These are phyloP conservation scores for Radiomyces spectabilis DNA, from an alignment of 192 early-diverging fungal genomes.

Conservation along the genomic window DNA sequence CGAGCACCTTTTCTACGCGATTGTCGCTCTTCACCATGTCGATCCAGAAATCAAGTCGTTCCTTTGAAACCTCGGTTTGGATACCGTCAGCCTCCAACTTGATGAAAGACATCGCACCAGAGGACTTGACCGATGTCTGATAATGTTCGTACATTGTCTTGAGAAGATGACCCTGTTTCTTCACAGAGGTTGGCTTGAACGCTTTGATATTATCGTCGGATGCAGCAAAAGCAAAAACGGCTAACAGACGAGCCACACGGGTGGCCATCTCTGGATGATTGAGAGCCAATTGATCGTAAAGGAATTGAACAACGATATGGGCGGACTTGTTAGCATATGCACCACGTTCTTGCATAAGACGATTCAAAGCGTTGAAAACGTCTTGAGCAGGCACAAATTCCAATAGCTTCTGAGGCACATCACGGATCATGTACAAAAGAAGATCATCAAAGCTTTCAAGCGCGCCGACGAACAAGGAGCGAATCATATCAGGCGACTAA, in stretches of 20 bases:
- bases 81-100: conserved; percentile 30
- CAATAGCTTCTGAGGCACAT: conserved; percentile 30
- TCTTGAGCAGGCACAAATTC: conserved; percentile 14
- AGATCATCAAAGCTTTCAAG: conserved; percentile 24
- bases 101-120: conserved; percentile 23
- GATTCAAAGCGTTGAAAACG: background rate
- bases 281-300: background rate
- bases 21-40: conserved; percentile 20
- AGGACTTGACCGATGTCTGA: background rate
- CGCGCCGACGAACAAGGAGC: conserved; percentile 26
- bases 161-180: background rate
- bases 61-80: conserved; percentile 5
- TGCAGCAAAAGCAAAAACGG: conserved; percentile 9
- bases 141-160: background rate
- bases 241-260: conserved; percentile 4
- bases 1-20: conserved; percentile 17
- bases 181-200: background rate
- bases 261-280: background rate
- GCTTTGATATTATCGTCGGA: conserved; percentile 5
- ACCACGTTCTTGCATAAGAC: conserved; percentile 4
- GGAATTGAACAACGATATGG: conserved; percentile 5
- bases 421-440: conserved; percentile 21
- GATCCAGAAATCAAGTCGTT: conserved; percentile 26
- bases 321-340: background rate
- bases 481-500: conserved; percentile 13